Evolutionary conservation across 2,329 filamentous ascomycete genomes (phyloP), one percentile per base, ranked within the genome.

Genomic region (Verticillium isaacii): DNA sequence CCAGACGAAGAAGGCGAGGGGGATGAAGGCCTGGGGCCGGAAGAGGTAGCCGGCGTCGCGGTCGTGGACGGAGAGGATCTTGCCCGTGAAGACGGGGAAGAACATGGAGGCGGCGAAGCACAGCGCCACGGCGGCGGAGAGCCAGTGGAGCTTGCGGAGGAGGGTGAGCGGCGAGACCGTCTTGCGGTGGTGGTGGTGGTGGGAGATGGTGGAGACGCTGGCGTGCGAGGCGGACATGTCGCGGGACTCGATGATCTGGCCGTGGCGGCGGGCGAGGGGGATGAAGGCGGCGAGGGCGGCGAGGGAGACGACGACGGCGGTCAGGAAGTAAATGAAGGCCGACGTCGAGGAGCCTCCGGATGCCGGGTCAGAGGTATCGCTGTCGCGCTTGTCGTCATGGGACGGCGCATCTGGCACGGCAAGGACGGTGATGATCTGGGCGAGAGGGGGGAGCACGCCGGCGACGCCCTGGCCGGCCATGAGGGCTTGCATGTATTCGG

Each of bases 401-500:
- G 80, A 74, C 57, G 77, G 71, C n/a, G 17, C 41, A 11, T 25
- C 41, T 0, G 85, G 79, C 1, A 92, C 81, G 37, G 86, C 84
- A 12, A 97, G 80, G 14, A 96, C 93, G 1, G 91, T 90, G 55
- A 91, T 74, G 67, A 98, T 94, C 75, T 98, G 93, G 1, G 92
- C 91, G 57, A 96, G 82, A 57, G 91, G 89, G 0, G 95, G 95
- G 3, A 98, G 79, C 11, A 99, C 93, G 34, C 95, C 95, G 0
- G 95, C 93, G 4, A 99, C 82, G 36, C 89, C 94, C 75, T 99
- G 95, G 1, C 95, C 95, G 3, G 89, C 88, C 93, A 99, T 98
- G 74, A 98, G 93, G 29, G 90, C 94, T 76, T 98, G 94, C 61
- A 92, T 97, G 74, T 98, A 99, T 74, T 95, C 91, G 23, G 89